phyloP scores from a whole-genome alignment of 169 alveolate genomes.

The Plasmodium gonderi region DNA sequence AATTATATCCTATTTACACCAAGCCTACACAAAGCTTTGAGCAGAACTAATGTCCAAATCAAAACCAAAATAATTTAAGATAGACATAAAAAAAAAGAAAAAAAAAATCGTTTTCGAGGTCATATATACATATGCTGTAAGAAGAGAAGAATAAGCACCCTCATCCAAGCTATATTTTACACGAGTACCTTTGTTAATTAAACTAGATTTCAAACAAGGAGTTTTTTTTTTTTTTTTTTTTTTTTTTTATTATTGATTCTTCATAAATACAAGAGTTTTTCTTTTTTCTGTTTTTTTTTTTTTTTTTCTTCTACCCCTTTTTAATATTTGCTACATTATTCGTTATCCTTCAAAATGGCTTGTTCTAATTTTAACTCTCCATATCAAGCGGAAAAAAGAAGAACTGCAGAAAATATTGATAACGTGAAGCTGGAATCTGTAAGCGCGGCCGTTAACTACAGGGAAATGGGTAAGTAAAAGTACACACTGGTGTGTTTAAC shows the following conservation, averaged over 20 bases:
- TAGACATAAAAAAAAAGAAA: not conserved
- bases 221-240: no score
- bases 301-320: conserved; percentile 1
- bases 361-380: conserved; percentile 79
- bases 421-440: conserved; percentile 20
- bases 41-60: no score
- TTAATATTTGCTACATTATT: not conserved
- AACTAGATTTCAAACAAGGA: no score
- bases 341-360: conserved; percentile 9
- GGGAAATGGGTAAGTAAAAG: conserved; percentile 79
- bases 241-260: not conserved
- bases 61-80: no score
- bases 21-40: not conserved
- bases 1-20: not conserved
- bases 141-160: not conserved
- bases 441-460: conserved; percentile 71
- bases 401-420: conserved; percentile 63
- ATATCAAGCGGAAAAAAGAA: conserved; percentile 77
- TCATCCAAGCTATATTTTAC: not conserved
- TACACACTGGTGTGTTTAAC: not conserved
- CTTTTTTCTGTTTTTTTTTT: not conserved
- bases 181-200: no score
- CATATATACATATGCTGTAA: not conserved
- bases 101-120: not conserved
- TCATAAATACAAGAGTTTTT: not conserved